Base-by-base conservation (phyloP, 306 rosid genomes). In the Corylus avellana region DNA sequence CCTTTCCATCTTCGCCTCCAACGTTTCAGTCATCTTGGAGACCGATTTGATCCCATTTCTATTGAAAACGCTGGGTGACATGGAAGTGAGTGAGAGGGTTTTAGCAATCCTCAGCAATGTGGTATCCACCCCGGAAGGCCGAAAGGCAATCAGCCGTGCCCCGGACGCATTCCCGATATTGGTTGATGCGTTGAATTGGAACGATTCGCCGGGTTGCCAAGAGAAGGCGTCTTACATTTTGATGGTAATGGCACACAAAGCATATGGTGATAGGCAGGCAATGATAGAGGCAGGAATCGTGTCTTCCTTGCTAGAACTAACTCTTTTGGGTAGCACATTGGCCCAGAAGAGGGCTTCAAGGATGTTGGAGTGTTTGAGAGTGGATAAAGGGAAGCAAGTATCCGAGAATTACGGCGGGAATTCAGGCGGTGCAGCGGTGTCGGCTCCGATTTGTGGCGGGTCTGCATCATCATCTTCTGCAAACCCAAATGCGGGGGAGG, bases 321-420 rank as follows among this genome's bases (percentile, higher is more conserved):
- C 94, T 17, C 98, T 96, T 77, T 62, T 96, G 83, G 99, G 99
- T 12, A 88, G 93, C 20, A 80, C 92, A 47, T 86, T 96, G 89
- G 91, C 98, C 6, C 99, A 96, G 84, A 96, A 93, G 89, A 90
- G 99, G 83, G 99, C 99, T 59, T 93, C 99, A 1, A 90, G 98
- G 86, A 87, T 96, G 66, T 81, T 96, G 93, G 90, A 87, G 80
- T 87, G 91, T 77, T 86, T 96, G 77, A 93, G 97, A 72, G 75
- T 91, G 17, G 91, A 87, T 66, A 93, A 93, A 81, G 99, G 97
- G 78, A 93, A 93, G 72, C 96, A 86, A 68, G 86, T 91, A 58
- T 88, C 97, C 5, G 83, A 83, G 20, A 82, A 85, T 74, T 86
- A 76, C 46, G 81, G 86, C 37, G 91, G 92, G 55, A 89, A 80